A percentile compares a stretch with the other conserved stretches of the same genome.
Evolutionary conservation across 2,329 filamentous ascomycete species (phyloP).

Genomic region (Biscogniauxia marginata): DNA sequence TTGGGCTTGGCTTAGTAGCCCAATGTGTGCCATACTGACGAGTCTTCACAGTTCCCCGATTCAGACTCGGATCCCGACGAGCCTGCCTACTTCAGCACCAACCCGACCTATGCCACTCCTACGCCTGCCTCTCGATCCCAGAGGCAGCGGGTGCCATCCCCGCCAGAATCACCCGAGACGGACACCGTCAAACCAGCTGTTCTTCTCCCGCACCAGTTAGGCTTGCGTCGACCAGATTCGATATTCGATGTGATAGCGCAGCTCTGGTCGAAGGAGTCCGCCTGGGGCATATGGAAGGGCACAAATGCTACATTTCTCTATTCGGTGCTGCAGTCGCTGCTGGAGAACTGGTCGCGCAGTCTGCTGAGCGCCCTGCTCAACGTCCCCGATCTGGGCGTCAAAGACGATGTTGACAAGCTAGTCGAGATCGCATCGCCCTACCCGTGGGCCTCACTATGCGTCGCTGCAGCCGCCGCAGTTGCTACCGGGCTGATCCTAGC

Average conservation of each 20-base stretch:
- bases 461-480: conserved; percentile 63
- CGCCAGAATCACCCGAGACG: conserved; percentile 33
- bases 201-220: conserved; percentile 59
- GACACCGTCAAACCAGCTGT: conserved; percentile 36
- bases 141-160: conserved; percentile 31
- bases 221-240: conserved; percentile 73
- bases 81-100: conserved; percentile 79
- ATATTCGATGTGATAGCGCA: conserved; percentile 83
- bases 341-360: conserved; percentile 90
- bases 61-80: conserved; percentile 74
- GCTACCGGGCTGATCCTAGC: conserved; percentile 79
- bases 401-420: conserved; percentile 74
- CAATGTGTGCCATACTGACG: conserved; percentile 9
- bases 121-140: conserved; percentile 41
- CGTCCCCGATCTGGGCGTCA: conserved; percentile 77
- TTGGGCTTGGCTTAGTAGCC: conserved; percentile 12
- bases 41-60: conserved; percentile 41
- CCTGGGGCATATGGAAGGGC: conserved; percentile 91
- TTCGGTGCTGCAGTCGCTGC: conserved; percentile 76
- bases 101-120: conserved; percentile 51
- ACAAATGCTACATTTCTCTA: conserved; percentile 93
- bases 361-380: conserved; percentile 89
- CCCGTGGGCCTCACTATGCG: conserved; percentile 75
- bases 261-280: conserved; percentile 85
- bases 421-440: conserved; percentile 72